Percentiles rank a stretch among this genome's conserved stretches.
Conservation (phyloP, 257 asterid genomes). For the Nicotiana paniculata region DNA sequence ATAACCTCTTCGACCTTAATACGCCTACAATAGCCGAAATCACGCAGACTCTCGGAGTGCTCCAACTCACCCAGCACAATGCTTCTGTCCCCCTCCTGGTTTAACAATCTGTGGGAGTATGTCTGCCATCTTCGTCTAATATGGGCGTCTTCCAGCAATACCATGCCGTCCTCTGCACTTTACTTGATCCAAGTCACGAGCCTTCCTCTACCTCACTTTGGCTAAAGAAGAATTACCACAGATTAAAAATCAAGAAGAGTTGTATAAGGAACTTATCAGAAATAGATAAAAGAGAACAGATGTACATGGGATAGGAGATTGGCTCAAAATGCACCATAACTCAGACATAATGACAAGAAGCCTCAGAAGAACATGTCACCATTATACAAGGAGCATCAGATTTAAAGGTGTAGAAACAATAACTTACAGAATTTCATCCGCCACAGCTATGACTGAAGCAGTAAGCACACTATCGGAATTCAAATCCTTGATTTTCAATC, state of each 20-base stretch:
- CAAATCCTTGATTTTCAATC: slow-evolving; percentile 37
- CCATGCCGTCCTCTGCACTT: too few species aligned
- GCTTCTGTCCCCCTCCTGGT: too few species aligned
- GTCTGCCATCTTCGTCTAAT: too few species aligned
- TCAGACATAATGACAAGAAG: neutral
- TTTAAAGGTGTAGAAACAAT: neutral
- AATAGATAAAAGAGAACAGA: neutral
- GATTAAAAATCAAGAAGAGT: neutral
- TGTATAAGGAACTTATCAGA: neutral
- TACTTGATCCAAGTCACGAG: too few species aligned
- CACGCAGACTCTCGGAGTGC: too few species aligned
- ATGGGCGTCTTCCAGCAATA: too few species aligned
- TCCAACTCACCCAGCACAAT: too few species aligned
- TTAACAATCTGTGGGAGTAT: too few species aligned
- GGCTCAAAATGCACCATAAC: neutral
- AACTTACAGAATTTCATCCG: slow-evolving; percentile 93
- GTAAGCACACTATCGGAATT: slow-evolving; percentile 34
- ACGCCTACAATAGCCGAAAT: too few species aligned
- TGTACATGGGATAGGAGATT: neutral
- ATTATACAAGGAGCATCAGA: neutral
- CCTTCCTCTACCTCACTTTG: too few species aligned
- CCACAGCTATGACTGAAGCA: slow-evolving; percentile 76
- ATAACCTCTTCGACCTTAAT: too few species aligned
- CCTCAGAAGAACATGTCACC: neutral
- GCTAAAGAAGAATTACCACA: neutral